A percentile compares a stretch with the other conserved stretches of the same genome.
phyloP scores from a whole-genome alignment of 257 asterid species.

The Solanum chilense region DNA sequence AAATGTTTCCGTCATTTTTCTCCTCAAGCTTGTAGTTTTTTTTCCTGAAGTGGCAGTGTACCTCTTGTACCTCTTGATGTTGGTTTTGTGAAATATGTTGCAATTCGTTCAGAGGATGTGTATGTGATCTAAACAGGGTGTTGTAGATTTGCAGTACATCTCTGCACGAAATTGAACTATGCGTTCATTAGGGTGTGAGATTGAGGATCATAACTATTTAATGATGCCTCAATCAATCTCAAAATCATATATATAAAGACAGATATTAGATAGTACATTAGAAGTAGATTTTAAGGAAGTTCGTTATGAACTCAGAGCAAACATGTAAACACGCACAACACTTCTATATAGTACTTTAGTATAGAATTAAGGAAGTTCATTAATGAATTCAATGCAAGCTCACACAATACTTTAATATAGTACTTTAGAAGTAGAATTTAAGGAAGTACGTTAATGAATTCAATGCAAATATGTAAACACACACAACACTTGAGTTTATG shows the following conservation, averaged over 20 bases:
- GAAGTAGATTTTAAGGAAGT: background rate
- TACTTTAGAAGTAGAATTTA: background rate
- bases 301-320: background rate
- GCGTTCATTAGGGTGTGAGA: background rate
- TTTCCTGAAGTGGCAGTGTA: background rate
- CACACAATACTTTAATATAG: background rate
- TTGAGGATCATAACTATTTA: background rate
- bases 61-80: background rate
- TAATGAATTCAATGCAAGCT: background rate
- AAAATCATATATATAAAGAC: background rate
- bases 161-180: background rate
- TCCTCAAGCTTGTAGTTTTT: background rate
- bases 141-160: background rate
- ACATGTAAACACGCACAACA: background rate
- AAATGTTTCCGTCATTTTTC: background rate
- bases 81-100: background rate
- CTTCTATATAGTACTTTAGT: no score
- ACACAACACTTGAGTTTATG: background rate
- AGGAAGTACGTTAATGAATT: background rate
- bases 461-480: background rate
- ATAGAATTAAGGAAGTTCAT: background rate
- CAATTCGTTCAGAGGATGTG: background rate
- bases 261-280: background rate
- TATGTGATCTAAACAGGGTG: background rate
- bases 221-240: background rate